Percentiles rank a stretch among this genome's conserved stretches.
These are phyloP conservation scores for Cryptomeria japonica DNA, from an alignment of 75 land plant genomes.

Conservation along the genomic window DNA sequence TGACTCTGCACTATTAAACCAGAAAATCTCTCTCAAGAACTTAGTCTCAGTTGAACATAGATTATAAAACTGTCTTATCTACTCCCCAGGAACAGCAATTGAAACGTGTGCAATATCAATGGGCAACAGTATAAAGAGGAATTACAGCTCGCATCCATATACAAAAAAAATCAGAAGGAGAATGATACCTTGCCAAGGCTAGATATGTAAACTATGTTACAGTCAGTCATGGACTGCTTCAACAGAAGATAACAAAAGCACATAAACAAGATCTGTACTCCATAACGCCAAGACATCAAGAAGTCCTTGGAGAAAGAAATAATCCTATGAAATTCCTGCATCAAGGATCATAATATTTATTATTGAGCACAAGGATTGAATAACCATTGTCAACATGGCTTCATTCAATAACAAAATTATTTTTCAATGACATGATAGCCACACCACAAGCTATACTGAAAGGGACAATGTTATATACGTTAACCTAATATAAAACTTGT, in stretches of 20 bases:
- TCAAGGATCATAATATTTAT: not conserved
- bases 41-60: not conserved
- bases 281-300: too few relatives aligned
- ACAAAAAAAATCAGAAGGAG: not conserved
- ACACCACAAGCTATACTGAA: not conserved
- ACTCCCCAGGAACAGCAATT: not conserved
- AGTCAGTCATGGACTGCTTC: not conserved
- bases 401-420: not conserved
- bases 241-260: too few relatives aligned
- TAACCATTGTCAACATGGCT: not conserved
- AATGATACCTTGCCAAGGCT: not conserved
- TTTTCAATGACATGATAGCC: not conserved
- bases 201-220: not conserved
- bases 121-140: not conserved
- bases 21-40: not conserved
- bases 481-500: too few relatives aligned
- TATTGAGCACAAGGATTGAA: not conserved
- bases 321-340: not conserved
- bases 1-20: not conserved
- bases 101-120: not conserved
- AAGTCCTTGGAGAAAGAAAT: not conserved
- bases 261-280: too few relatives aligned
- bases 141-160: not conserved
- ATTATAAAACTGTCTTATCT: not conserved
- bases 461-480: not conserved